Evolutionary conservation across 805 yeast species (phyloP), one percentile per base, ranked within the genome.

Genomic region (Lipomyces starkeyi): DNA sequence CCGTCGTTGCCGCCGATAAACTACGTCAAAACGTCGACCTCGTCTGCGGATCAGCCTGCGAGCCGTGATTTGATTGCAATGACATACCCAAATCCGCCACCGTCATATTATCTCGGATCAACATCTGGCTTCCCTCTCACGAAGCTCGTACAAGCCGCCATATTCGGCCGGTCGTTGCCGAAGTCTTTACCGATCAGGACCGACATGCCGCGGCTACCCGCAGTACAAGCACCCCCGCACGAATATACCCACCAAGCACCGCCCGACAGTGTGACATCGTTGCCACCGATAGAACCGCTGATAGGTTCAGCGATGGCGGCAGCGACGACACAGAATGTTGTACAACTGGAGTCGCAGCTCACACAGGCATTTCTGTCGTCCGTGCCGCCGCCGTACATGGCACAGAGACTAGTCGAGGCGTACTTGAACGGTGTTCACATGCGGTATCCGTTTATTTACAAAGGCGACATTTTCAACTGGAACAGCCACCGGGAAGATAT

Each of bases 71-170:
- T 67, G n/a, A 56, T 62, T 35, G 69, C 57, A 9, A 58, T 68
- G 63, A 59, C 68, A 13, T n/a, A 25, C 37, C 67, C 61, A 6
- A 53, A 59, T 20, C 56, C 66, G 1, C 58, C 68, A 47, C 58
- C 64, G 17, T 59, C 69, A 20, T 60, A 66, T 35, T 68, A 68
- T 35, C 62, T 68, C 17, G 72, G 72, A 20, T 66, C 70, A 5
- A 58, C 72, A 3, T 69, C 72, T 14, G 72, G 72, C 6, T 69
- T 66, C 61, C 68, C 72, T 6, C 65, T 69, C 34, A 63, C 71
- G 25, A 66, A 65, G 57, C 63, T 69, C 11, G 72, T 69, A 9
- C 68, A 69, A 22, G 72, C 72, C 17, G 72, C 72, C 8, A 66
- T 69, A 9, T 66, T 59, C 58, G 71, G 71, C 20, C 58, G 64